These are phyloP conservation scores for Ustilago hordei DNA, from an alignment of 1,284 basidiomycete species.

Conservation along the genomic window DNA sequence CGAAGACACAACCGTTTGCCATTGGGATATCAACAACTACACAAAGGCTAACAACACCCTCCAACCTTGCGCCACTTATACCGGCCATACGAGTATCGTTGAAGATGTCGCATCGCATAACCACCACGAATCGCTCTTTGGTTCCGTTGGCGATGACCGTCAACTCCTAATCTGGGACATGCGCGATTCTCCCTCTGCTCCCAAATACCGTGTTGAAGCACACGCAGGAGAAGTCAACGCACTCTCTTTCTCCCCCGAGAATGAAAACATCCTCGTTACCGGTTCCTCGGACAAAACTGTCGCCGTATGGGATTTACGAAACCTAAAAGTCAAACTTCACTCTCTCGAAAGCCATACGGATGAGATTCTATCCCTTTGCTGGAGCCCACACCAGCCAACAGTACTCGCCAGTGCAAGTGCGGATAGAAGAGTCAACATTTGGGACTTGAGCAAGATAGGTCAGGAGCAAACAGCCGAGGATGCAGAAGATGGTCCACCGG, in stretches of 20 bases:
- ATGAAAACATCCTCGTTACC: slow-evolving; percentile 86
- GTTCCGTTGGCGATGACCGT: slow-evolving; percentile 96
- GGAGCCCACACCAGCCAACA: slow-evolving; percentile 86
- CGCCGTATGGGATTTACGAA: slow-evolving; percentile 87
- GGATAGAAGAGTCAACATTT: slow-evolving; percentile 92
- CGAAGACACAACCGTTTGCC: slow-evolving; percentile 94
- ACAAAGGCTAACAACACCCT: slow-evolving; percentile 82
- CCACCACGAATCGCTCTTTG: slow-evolving; percentile 85
- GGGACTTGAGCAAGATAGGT: slow-evolving; percentile 93
- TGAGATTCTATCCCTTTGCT: slow-evolving; percentile 91
- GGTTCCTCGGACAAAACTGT: slow-evolving; percentile 96
- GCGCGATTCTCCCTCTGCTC: slow-evolving; percentile 75
- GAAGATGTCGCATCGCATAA: slow-evolving; percentile 99
- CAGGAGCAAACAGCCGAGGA: slow-evolving; percentile 97
- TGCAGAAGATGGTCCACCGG: slow-evolving; percentile 91
- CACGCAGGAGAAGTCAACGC: slow-evolving; percentile 92
- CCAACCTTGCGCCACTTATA: slow-evolving; percentile 84
- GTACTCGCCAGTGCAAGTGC: slow-evolving; percentile 76
- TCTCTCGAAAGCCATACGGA: slow-evolving; percentile 93
- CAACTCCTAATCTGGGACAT: slow-evolving; percentile 97
- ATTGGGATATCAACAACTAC: slow-evolving; percentile 95
- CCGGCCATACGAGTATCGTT: slow-evolving; percentile 73
- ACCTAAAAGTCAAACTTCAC: slow-evolving; percentile 81
- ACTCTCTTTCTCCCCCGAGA: slow-evolving; percentile 87
- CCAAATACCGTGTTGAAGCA: slow-evolving; percentile 79